These are phyloP conservation scores for Scytalidium lignicola DNA, from an alignment of 2,329 filamentous ascomycete genomes.

Conservation along the genomic window DNA sequence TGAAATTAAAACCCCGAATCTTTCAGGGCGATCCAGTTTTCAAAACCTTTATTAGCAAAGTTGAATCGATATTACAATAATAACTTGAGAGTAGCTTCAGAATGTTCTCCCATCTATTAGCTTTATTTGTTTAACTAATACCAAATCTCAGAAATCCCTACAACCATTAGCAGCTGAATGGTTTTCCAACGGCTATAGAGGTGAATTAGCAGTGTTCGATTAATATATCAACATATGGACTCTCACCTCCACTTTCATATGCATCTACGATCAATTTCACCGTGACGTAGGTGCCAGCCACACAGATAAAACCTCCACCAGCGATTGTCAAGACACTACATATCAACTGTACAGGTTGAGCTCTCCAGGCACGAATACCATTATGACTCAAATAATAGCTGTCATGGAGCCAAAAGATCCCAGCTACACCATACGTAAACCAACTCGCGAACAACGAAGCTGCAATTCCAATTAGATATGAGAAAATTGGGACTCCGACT, in stretches of 20 bases:
- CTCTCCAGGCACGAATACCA: slow-evolving; percentile 1
- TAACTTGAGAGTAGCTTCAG: too few relatives aligned
- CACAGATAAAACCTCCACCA: slow-evolving; percentile 11
- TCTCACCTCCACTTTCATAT: slow-evolving; percentile 10
- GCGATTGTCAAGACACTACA: slow-evolving; percentile 6
- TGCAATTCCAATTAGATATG: slow-evolving; percentile 57
- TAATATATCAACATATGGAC: background rate
- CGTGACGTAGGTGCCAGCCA: slow-evolving; percentile 8
- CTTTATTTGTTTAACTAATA: too few relatives aligned
- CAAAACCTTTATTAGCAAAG: too few relatives aligned
- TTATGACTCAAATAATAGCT: slow-evolving; percentile 5
- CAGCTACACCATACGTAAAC: slow-evolving; percentile 53
- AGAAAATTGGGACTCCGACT: slow-evolving; percentile 63
- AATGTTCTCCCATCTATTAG: too few relatives aligned
- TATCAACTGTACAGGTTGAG: slow-evolving; percentile 1
- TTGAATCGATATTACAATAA: too few relatives aligned
- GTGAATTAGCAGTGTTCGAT: background rate
- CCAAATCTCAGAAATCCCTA: too few relatives aligned
- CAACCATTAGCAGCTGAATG: slow-evolving; percentile 1
- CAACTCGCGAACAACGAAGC: slow-evolving; percentile 59
- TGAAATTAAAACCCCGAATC: too few relatives aligned
- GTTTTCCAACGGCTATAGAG: slow-evolving; percentile 1
- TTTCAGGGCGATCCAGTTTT: too few relatives aligned
- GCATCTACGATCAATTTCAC: slow-evolving; percentile 7
- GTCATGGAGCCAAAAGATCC: slow-evolving; percentile 40